Base-by-base conservation (phyloP, 805 yeast species). In the Naumovozyma castellii region DNA sequence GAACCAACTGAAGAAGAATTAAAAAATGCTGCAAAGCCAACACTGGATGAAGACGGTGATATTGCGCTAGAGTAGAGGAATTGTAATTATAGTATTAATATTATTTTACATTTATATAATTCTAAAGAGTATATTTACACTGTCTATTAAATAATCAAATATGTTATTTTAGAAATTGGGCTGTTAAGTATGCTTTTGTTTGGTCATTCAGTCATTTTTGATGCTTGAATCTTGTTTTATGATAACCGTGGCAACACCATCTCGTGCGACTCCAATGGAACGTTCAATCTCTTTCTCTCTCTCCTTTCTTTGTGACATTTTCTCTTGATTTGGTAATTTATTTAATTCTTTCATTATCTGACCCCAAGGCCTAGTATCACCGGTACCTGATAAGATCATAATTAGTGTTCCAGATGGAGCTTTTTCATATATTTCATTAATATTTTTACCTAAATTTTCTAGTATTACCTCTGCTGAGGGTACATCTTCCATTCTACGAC, bases 381-480 rank as follows among this genome's bases (percentile, higher is more conserved):
- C 85, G 37, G 72, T 64, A 1, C 84, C 85, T 0, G 84, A 69
- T 49, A 76, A 66, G 1, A 86, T 52, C 1, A 85, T 62, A 13
- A 88, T 48, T 17, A 78, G 59, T 0, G 94, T 71, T 28, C 77
- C 70, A 2, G 63, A 59, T 0, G 94, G 84, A 16, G 83, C 50
- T 2, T 56, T 44, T 1, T 66, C 60, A 51, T 80, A 76, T 13
- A 88, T 61, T 31, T 54, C 55, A 13, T 56, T 46, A 5, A 88
- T 46, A 25, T 79, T 57, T 2, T 50, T 44, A 47, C 74, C 72
- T 9, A 82, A 54, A 4, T 55, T 54, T 10, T 43, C 31, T n/a
- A 50, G 35, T 4, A 51, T 47, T 16, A 45, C 39, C 12, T 38
- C 40, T 32, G 42, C 32, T 0, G 42, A 31, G 4, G 36, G 19